phyloP scores from a whole-genome alignment of 1,139 yeast species.

The Taiozyma sp. region DNA sequence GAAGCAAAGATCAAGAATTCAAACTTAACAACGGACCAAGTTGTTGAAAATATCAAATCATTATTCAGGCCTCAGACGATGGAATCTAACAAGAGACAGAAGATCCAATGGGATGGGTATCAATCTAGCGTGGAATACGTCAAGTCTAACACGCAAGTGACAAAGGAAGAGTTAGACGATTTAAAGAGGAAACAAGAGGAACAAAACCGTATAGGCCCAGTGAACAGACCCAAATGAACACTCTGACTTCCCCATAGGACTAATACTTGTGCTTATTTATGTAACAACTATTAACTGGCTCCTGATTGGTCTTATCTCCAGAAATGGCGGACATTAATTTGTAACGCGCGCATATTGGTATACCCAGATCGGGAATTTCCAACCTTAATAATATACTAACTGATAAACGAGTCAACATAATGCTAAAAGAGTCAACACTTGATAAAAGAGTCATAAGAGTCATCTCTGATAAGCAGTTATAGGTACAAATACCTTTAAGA shows the following conservation, averaged over 20 bases:
- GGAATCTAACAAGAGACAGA: slow-evolving; percentile 21
- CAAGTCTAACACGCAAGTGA: slow-evolving; percentile 8
- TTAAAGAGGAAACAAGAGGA: slow-evolving; percentile 13
- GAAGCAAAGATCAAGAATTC: slow-evolving; percentile 59
- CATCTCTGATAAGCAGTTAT: neutral
- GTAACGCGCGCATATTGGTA: neutral
- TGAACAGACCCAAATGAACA: neutral
- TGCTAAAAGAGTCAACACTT: too few relatives aligned
- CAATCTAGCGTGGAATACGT: slow-evolving; percentile 19
- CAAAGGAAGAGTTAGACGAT: slow-evolving; percentile 15
- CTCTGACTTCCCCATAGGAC: too few relatives aligned
- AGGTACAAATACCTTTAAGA: neutral
- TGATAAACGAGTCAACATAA: too few relatives aligned
- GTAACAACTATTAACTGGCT: too few relatives aligned
- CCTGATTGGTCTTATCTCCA: too few relatives aligned
- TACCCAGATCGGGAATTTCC: neutral
- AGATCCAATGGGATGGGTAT: slow-evolving; percentile 30
- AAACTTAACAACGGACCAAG: slow-evolving; percentile 64
- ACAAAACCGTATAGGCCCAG: slow-evolving; percentile 1
- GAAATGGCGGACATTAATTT: too few relatives aligned
- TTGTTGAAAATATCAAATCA: slow-evolving; percentile 67
- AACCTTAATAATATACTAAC: neutral
- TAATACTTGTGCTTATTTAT: too few relatives aligned
- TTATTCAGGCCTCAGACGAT: slow-evolving; percentile 36
- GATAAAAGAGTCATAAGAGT: neutral